Conservation (phyloP, 257 asterid genomes). For the Nicotiana tabacum region DNA sequence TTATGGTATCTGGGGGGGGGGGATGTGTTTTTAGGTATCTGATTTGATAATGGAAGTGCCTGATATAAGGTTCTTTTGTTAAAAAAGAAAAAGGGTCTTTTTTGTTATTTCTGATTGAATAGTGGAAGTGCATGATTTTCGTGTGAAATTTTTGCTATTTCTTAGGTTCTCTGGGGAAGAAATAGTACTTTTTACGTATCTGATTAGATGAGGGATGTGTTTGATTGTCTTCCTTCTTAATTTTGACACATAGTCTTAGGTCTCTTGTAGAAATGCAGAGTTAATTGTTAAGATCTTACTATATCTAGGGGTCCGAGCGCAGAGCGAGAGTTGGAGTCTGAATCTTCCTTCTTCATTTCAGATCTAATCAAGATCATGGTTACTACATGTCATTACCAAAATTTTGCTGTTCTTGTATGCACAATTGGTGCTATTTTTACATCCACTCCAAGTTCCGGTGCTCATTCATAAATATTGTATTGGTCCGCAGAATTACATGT, state of each 20-base stretch:
- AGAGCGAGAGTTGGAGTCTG: neutral
- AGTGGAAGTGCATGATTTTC: neutral
- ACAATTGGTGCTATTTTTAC: neutral
- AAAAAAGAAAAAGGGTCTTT: neutral
- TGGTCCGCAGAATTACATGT: neutral
- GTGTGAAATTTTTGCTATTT: neutral
- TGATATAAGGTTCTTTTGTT: neutral
- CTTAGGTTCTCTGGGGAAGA: neutral
- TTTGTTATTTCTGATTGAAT: neutral
- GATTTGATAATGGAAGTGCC: neutral
- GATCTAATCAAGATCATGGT: neutral
- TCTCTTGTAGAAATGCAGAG: neutral
- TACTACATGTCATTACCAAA: too few relatives aligned
- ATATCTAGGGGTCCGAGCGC: neutral
- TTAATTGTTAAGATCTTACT: neutral
- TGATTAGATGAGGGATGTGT: neutral
- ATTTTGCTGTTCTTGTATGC: too few relatives aligned
- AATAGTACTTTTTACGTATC: neutral
- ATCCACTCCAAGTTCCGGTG: neutral
- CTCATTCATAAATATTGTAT: neutral
- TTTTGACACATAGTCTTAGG: neutral
- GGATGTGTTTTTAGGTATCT: neutral
- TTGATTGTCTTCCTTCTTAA: neutral
- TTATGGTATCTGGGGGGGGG: neutral
- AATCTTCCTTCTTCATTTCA: neutral